Conservation (phyloP, 352 stramenopile species). For the Phytophthora pluvialis region DNA sequence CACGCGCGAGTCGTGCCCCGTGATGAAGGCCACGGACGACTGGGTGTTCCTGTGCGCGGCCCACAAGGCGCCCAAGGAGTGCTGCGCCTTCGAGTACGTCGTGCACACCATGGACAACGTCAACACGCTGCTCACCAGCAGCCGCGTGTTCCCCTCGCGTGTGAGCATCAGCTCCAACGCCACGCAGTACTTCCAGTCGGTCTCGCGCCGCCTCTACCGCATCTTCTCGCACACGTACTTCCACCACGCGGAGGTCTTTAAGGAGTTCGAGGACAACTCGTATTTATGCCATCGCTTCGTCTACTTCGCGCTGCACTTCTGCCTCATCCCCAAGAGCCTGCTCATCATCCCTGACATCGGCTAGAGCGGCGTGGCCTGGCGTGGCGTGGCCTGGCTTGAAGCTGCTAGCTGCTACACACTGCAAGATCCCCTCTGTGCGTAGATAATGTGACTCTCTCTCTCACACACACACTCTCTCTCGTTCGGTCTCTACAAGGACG, state of each 20-base stretch:
- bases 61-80: constrained; percentile 83
- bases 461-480: not conserved
- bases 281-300: constrained; percentile 88
- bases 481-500: not conserved
- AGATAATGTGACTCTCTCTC: constrained; percentile 19
- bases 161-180: constrained; percentile 81
- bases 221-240: constrained; percentile 90
- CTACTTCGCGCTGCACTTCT: constrained; percentile 80
- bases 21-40: constrained; percentile 89
- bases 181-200: constrained; percentile 89
- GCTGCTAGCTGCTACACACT: not conserved
- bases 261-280: constrained; percentile 74
- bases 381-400: not conserved
- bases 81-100: constrained; percentile 88
- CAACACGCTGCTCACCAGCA: constrained; percentile 84
- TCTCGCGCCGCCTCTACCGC: constrained; percentile 77
- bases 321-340: constrained; percentile 83
- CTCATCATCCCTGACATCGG: constrained; percentile 85
- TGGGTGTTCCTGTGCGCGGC: constrained; percentile 88
- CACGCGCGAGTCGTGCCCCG: constrained; percentile 70
- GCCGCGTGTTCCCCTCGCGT: constrained; percentile 79
- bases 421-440: constrained; percentile 1
- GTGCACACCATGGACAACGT: constrained; percentile 89
- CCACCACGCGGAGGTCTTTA: constrained; percentile 79
- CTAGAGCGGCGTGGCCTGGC: constrained; percentile 13